A percentile compares a stretch with the other conserved stretches of the same genome.
phyloP scores from a whole-genome alignment of 192 early-diverging fungal genomes.

The Gaertneriomyces sp. region DNA sequence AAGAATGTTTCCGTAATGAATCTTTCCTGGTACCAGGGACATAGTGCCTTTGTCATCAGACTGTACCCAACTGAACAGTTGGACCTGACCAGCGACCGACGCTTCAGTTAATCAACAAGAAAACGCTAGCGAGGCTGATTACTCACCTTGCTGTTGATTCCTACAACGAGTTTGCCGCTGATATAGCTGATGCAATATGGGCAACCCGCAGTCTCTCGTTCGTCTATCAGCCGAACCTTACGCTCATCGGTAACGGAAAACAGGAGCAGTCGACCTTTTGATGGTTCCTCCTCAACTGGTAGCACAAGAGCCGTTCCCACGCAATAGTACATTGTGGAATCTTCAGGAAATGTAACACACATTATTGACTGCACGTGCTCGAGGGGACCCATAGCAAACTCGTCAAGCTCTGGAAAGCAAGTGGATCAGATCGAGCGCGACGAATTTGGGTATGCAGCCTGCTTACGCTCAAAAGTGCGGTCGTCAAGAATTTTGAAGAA shows the following conservation, averaged over 20 bases:
- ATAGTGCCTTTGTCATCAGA: background rate
- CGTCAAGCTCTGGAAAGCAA: conserved; percentile 23
- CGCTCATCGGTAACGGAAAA: conserved; percentile 48
- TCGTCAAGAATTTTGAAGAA: conserved; percentile 69
- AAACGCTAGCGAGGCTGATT: background rate
- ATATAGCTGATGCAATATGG: conserved; percentile 61
- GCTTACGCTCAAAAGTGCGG: conserved; percentile 67
- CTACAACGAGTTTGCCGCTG: conserved; percentile 63
- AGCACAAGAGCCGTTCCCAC: conserved; percentile 35
- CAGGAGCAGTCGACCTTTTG: conserved; percentile 70
- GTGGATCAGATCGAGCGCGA: background rate
- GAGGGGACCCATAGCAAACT: conserved; percentile 6
- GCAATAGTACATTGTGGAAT: conserved; percentile 4
- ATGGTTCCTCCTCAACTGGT: conserved; percentile 59
- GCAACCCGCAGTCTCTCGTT: conserved; percentile 54
- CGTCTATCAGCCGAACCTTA: conserved; percentile 50
- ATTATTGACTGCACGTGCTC: conserved; percentile 23
- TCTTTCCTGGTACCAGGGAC: background rate
- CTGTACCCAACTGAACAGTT: conserved; percentile 23
- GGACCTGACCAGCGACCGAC: conserved; percentile 13
- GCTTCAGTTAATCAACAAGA: conserved; percentile 1
- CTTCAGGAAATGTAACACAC: background rate
- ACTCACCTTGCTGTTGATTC: conserved; percentile 61
- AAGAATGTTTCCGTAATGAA: conserved; percentile 55
- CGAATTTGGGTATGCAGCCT: background rate